Conservation (phyloP, 257 asterid species). For the Lithospermum erythrorhizon region DNA sequence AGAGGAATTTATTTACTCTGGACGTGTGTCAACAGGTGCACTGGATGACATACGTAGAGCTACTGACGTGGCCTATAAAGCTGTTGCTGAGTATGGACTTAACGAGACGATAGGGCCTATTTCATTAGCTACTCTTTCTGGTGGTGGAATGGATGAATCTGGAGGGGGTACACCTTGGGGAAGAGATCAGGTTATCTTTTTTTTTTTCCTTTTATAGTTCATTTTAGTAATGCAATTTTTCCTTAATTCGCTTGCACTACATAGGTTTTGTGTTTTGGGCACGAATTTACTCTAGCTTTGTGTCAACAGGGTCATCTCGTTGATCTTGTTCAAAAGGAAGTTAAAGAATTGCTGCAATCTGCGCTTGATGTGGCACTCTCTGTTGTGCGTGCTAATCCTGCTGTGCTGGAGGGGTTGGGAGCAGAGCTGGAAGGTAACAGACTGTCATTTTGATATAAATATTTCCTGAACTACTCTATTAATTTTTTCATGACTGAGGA, state of each 20-base stretch:
- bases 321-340: slow-evolving; percentile 91
- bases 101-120: slow-evolving; percentile 78
- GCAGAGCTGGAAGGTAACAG: slow-evolving; percentile 75
- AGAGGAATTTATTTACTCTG: slow-evolving; percentile 80
- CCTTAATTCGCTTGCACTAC: not conserved
- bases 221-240: not conserved
- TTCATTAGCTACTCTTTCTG: slow-evolving; percentile 78
- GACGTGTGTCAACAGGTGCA: slow-evolving; percentile 99
- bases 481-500: not conserved
- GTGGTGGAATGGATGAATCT: slow-evolving; percentile 90
- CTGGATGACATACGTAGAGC: slow-evolving; percentile 94
- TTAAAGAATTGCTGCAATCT: slow-evolving; percentile 67
- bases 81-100: slow-evolving; percentile 96
- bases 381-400: slow-evolving; percentile 86
- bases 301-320: slow-evolving; percentile 79
- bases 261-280: not conserved
- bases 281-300: slow-evolving; percentile 9
- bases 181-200: slow-evolving; percentile 61
- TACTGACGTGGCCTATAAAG: slow-evolving; percentile 98
- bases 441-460: not conserved
- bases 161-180: slow-evolving; percentile 81
- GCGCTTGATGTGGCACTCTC: slow-evolving; percentile 88
- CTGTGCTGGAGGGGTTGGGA: slow-evolving; percentile 85
- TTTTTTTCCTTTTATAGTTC: slow-evolving; percentile 11
- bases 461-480: not conserved